phyloP scores from a whole-genome alignment of 495 filamentous ascomycete genomes.

The Cryomyces minteri region DNA sequence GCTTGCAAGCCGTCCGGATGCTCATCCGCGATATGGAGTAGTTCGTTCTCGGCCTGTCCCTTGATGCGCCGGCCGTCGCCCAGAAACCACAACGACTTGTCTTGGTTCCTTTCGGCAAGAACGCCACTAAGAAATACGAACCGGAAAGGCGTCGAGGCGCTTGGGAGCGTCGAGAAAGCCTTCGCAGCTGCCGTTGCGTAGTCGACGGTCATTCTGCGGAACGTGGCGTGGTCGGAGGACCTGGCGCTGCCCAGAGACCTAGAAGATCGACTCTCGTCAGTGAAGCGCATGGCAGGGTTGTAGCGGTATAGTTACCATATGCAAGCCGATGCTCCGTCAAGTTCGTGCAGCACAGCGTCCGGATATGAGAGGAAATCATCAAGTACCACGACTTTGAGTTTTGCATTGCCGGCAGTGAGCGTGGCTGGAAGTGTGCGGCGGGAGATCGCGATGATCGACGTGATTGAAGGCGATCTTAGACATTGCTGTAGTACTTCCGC shows the following conservation, averaged over 20 bases:
- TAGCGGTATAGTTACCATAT: too few relatives aligned
- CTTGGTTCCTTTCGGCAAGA: slow-evolving; percentile 27
- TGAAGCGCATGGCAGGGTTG: too few relatives aligned
- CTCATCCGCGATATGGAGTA: slow-evolving; percentile 1
- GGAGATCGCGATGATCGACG: slow-evolving; percentile 29
- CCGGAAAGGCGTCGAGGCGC: slow-evolving; percentile 17
- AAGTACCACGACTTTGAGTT: slow-evolving; percentile 25
- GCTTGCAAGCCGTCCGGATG: slow-evolving; percentile 2
- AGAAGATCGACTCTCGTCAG: too few relatives aligned
- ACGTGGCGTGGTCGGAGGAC: slow-evolving; percentile 7
- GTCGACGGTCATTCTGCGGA: slow-evolving; percentile 23
- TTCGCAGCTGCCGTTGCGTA: slow-evolving; percentile 25
- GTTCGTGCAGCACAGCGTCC: slow-evolving; percentile 17
- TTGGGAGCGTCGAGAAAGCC: slow-evolving; percentile 16
- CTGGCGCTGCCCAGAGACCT: slow-evolving; percentile 4
- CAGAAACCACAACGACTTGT: slow-evolving; percentile 24
- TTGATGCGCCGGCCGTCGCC: slow-evolving; percentile 22
- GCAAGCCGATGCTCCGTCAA: slow-evolving; percentile 32
- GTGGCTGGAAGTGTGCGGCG: slow-evolving; percentile 20
- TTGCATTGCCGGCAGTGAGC: slow-evolving; percentile 17
- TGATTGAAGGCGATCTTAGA: slow-evolving; percentile 25
- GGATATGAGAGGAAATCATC: slow-evolving; percentile 28
- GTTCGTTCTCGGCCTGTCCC: slow-evolving; percentile 5
- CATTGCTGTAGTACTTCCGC: slow-evolving; percentile 29
- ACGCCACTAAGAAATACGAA: slow-evolving; percentile 34